Percentiles rank a stretch among this genome's conserved stretches.
Conservation (phyloP, 129 eudicot genomes). For the Sambucus nigra region DNA sequence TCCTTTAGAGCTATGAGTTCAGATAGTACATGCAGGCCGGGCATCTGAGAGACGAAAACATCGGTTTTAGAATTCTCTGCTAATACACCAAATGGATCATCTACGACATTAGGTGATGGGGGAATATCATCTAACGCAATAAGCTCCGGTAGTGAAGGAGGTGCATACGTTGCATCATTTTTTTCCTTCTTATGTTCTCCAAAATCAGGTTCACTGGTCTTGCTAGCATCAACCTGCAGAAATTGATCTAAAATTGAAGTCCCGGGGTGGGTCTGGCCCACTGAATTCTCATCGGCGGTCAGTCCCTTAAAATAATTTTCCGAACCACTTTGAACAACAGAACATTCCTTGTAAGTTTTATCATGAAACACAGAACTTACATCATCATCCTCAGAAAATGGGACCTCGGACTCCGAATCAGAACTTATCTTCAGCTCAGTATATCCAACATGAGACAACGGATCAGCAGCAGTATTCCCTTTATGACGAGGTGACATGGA, state of each 20-base stretch:
- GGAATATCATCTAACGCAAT: conserved; percentile 23
- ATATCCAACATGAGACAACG: conserved; percentile 42
- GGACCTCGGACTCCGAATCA: conserved; percentile 64
- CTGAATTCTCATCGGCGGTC: conserved; percentile 8
- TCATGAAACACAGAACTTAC: conserved; percentile 12
- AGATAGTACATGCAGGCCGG: conserved; percentile 13
- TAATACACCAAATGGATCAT: conserved; percentile 7
- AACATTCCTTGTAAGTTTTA: conserved; percentile 8
- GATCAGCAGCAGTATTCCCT: conserved; percentile 17
- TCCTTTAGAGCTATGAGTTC: conserved; percentile 12
- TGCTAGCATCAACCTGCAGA: conserved; percentile 17
- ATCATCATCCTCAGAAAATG: conserved; percentile 59
- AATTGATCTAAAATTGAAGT: conserved; percentile 20
- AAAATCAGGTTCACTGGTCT: conserved; percentile 16
- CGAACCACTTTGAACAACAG: conserved; percentile 10
- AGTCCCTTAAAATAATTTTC: conserved; percentile 4
- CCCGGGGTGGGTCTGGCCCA: conserved; percentile 19
- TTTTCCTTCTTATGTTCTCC: conserved; percentile 30
- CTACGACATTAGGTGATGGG: conserved; percentile 8
- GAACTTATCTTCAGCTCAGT: conserved; percentile 46
- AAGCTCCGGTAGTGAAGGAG: conserved; percentile 18
- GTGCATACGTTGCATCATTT: conserved; percentile 10
- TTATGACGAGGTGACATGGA: conserved; percentile 14
- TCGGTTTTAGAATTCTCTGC: background rate
- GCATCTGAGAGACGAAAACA: conserved; percentile 12